Percentiles rank a stretch among this genome's conserved stretches.
Conservation (phyloP, 805 yeast genomes). For the Komagataella kurtzmanii region DNA sequence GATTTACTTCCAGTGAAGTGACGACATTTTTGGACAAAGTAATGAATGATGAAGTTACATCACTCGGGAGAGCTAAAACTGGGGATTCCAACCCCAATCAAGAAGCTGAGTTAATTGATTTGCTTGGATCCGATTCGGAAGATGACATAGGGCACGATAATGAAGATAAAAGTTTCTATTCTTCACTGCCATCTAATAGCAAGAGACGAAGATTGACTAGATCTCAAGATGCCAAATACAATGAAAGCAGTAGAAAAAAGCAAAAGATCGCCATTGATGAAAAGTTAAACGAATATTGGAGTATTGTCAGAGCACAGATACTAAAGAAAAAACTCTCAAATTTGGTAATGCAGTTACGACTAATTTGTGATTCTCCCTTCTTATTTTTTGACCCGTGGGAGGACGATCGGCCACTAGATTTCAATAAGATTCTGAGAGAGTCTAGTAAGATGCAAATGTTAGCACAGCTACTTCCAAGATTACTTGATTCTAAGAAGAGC, state of each 20-base stretch:
- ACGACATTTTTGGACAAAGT: conserved; percentile 1
- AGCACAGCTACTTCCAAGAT: conserved; percentile 41
- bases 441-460: conserved; percentile 68
- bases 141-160: conserved; percentile 4
- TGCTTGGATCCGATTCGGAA: not conserved
- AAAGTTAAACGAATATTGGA: conserved; percentile 10
- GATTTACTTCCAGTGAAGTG: conserved; percentile 4
- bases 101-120: not conserved
- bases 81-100: conserved; percentile 7
- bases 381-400: conserved; percentile 72
- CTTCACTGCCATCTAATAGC: not conserved
- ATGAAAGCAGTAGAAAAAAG: not conserved
- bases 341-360: conserved; percentile 71
- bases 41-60: conserved; percentile 19
- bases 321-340: conserved; percentile 46
- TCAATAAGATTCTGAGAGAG: conserved; percentile 25
- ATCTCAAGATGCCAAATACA: not conserved
- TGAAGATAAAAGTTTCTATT: conserved; percentile 3
- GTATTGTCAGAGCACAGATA: conserved; percentile 25
- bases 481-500: conserved; percentile 17
- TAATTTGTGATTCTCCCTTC: conserved; percentile 78
- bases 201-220: not conserved
- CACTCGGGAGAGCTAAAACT: conserved; percentile 19
- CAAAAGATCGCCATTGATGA: conserved; percentile 1
- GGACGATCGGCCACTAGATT: conserved; percentile 24